Conservation (phyloP, 2,329 filamentous ascomycete genomes). For the Calonectria pseudoreteaudii region DNA sequence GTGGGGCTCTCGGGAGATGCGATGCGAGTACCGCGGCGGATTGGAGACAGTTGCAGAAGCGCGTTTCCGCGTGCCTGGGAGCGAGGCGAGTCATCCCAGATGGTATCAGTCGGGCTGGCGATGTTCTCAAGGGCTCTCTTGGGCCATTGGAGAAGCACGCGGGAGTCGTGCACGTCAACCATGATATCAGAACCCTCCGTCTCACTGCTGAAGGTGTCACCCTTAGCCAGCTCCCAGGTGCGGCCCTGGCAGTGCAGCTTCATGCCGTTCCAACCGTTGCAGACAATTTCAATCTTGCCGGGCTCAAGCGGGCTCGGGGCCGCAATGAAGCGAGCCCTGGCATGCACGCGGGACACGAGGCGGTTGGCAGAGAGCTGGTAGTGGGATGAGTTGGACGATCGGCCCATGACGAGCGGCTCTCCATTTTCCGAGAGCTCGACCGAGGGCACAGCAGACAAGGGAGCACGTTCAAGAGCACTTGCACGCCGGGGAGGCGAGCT, state of each 20-base stretch:
- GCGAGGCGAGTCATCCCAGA: constrained; percentile 74
- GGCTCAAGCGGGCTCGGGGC: constrained; percentile 75
- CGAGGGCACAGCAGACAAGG: constrained; percentile 85
- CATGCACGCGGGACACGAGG: constrained; percentile 92
- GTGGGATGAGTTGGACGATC: constrained; percentile 95
- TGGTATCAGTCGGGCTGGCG: constrained; percentile 74
- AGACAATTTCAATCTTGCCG: constrained; percentile 88
- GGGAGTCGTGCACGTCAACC: constrained; percentile 92
- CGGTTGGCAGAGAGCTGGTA: constrained; percentile 94
- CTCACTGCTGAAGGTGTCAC: constrained; percentile 90
- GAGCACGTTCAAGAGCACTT: constrained; percentile 80
- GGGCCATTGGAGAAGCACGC: constrained; percentile 92
- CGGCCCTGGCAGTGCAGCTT: constrained; percentile 92
- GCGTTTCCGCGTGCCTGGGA: constrained; percentile 46
- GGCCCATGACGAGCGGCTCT: constrained; percentile 86
- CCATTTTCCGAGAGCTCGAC: constrained; percentile 85
- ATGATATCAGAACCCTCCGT: constrained; percentile 91
- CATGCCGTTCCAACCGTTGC: constrained; percentile 95
- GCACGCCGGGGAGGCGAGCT: constrained; percentile 79
- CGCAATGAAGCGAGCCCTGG: constrained; percentile 86
- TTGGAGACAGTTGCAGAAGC: constrained; percentile 70
- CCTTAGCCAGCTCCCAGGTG: constrained; percentile 87
- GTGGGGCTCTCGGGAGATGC: constrained; percentile 81
- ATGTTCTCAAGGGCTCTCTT: constrained; percentile 64
- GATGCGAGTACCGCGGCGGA: constrained; percentile 69